These are phyloP conservation scores for Chlamydomonas sp. DNA, from an alignment of 139 green algal species.

Conservation along the genomic window DNA sequence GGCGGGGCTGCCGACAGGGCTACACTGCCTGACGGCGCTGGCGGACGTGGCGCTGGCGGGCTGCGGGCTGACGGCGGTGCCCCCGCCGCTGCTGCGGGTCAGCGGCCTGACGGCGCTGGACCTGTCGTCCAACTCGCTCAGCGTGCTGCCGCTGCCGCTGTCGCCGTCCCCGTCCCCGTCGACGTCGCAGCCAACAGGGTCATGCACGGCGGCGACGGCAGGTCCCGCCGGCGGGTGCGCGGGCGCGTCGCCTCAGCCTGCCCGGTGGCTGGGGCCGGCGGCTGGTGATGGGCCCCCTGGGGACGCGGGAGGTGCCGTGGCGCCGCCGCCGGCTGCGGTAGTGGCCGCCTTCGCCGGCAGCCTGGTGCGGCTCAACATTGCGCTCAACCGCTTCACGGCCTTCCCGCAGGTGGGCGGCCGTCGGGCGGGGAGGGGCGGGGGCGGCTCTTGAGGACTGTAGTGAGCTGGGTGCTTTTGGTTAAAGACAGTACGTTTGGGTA, in stretches of 20 bases:
- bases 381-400: constrained; percentile 7
- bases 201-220: background rate
- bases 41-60: constrained; percentile 5
- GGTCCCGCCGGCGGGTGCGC: background rate
- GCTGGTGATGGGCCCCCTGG: background rate
- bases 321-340: background rate
- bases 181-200: no score
- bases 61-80: constrained; percentile 22
- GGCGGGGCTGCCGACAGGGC: background rate
- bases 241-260: background rate
- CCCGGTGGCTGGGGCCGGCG: background rate
- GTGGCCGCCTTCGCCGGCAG: background rate
- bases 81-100: background rate
- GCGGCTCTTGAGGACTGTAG: no score
- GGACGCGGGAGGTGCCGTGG: background rate
- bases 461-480: no score
- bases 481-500: no score
- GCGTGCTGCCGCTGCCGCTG: background rate
- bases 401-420: constrained; percentile 6
- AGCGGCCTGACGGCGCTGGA: constrained; percentile 18
- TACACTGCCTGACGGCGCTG: background rate
- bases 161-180: background rate
- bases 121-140: constrained; percentile 20
- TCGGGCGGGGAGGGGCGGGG: no score
- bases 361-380: constrained; percentile 16